phyloP scores from a whole-genome alignment of 331 rosid genomes.

The Arachis monticola region DNA sequence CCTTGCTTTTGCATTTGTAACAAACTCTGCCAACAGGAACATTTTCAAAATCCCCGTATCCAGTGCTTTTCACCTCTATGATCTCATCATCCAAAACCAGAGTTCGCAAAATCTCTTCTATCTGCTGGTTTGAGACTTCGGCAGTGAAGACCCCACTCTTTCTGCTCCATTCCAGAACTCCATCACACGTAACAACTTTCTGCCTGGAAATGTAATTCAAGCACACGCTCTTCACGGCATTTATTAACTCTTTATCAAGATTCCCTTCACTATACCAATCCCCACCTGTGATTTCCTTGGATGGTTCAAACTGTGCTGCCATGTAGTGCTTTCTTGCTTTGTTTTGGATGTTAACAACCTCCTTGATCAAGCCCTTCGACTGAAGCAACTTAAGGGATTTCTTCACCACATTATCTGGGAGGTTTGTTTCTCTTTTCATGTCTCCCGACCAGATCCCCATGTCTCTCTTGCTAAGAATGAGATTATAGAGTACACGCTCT shows the following conservation, averaged over 20 bases:
- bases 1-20: constrained; percentile 60
- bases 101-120: constrained; percentile 59
- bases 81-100: constrained; percentile 71
- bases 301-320: constrained; percentile 73
- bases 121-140: constrained; percentile 50
- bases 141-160: constrained; percentile 36
- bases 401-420: constrained; percentile 48
- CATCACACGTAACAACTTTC: constrained; percentile 54
- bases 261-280: constrained; percentile 65
- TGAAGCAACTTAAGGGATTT: constrained; percentile 49
- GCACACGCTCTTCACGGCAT: constrained; percentile 46
- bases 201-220: constrained; percentile 44
- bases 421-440: constrained; percentile 57
- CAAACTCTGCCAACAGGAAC: constrained; percentile 67
- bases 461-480: constrained; percentile 58
- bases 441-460: constrained; percentile 71
- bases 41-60: constrained; percentile 57
- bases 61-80: constrained; percentile 58
- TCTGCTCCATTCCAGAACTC: constrained; percentile 44
- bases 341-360: constrained; percentile 61
- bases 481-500: constrained; percentile 55
- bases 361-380: constrained; percentile 46
- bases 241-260: constrained; percentile 58
- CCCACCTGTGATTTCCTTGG: constrained; percentile 76
- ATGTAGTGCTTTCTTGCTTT: constrained; percentile 73